Percentiles rank a stretch among this genome's conserved stretches.
Evolutionary conservation across 106 monocot species (phyloP).

Genomic region (Narthecium ossifragum): DNA sequence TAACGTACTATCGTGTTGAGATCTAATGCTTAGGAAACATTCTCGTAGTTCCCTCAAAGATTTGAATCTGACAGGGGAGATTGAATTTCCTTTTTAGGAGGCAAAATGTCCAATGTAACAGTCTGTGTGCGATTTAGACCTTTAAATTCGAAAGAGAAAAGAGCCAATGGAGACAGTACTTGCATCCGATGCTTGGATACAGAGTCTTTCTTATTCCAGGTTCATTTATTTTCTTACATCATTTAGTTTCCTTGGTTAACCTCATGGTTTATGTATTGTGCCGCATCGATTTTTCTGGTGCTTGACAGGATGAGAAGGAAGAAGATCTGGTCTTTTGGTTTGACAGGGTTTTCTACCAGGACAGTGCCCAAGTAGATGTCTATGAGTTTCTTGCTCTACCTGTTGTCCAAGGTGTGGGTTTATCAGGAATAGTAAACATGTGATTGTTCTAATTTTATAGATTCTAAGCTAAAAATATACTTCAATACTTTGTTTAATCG

Average conservation of each 20-base stretch:
- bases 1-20: too few species aligned
- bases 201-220: slow-evolving; percentile 61
- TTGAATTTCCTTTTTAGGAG: neutral
- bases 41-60: neutral
- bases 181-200: slow-evolving; percentile 31
- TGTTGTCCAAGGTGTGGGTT: slow-evolving; percentile 66
- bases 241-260: neutral
- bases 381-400: slow-evolving; percentile 70
- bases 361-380: slow-evolving; percentile 48
- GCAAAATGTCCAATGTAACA: slow-evolving; percentile 46
- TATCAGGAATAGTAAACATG: too few species aligned
- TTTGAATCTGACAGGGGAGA: neutral
- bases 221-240: neutral
- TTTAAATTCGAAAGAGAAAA: slow-evolving; percentile 35
- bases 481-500: too few species aligned
- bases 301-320: slow-evolving; percentile 63
- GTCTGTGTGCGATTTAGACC: slow-evolving; percentile 71
- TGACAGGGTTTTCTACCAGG: slow-evolving; percentile 78
- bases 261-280: neutral
- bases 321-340: slow-evolving; percentile 64
- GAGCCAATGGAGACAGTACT: slow-evolving; percentile 11
- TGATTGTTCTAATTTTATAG: too few species aligned
- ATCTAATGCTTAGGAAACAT: too few species aligned
- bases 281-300: neutral
- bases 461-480: too few species aligned